Evolutionary conservation across 1,284 basidiomycete genomes (phyloP), one percentile per base, ranked within the genome.

Genomic region (Cryptococcus sp.): DNA sequence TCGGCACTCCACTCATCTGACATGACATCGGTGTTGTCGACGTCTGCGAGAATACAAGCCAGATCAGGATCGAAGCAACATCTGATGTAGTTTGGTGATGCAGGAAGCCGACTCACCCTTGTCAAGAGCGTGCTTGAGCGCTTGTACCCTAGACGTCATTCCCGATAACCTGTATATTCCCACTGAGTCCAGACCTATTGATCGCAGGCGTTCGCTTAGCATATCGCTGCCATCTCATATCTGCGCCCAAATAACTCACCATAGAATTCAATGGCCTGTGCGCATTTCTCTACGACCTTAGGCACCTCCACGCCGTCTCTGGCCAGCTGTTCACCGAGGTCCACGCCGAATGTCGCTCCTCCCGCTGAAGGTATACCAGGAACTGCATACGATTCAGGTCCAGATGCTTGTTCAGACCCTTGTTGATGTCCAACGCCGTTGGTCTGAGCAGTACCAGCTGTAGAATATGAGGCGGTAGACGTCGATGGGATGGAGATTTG

Each of bases 121-220:
- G 77, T 99, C 94, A 38, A 99, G 81, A 59, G 85, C 84, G 57
- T 86, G 86, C 78, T 92, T 93, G 58, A 99, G 81, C 64, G 86
- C 86, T 64, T 86, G 83, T 43, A 99, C 89, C 69, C 92, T 90
- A 49, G 89, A 92, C 46, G 89, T 88, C 66, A 89, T 97, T 13
- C 95, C 95, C 55, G 89, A 93, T 43, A 99, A 82, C 26, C 95
- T 85, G 77, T 99, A 99, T 54, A 99, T 90, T 45, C 95, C 95
- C 77, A 93, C 89, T 13, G 85, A 87, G 44, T 84, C 80, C 52
- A 98, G 78, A 2, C 95, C 81, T 68, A 49, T 19, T 34, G 2
- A 13, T 34, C 13, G 29, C 37, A 23, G 8, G 19, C 13, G 1
- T 29, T 34, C 46, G 25, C 46, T 25, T 43, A 25, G 54, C 23